Conservation (phyloP, 805 yeast species). For the Candida qinlingensis region DNA sequence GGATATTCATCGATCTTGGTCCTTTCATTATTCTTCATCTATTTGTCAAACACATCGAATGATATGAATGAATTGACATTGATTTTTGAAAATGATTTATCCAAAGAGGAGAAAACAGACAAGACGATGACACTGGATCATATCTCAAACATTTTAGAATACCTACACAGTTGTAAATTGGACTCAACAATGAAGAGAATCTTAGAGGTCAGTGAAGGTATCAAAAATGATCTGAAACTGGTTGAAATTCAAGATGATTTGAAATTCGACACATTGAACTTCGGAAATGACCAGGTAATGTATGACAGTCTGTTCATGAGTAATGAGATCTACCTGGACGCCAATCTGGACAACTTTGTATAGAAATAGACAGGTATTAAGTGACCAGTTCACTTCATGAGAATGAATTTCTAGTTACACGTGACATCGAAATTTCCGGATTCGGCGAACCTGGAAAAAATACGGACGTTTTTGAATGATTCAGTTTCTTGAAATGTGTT, state of each 20-base stretch:
- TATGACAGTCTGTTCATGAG: slow-evolving; percentile 22
- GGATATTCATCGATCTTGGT: slow-evolving; percentile 40
- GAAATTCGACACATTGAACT: slow-evolving; percentile 16
- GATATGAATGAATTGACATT: slow-evolving; percentile 14
- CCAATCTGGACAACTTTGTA: not conserved
- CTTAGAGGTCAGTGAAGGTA: slow-evolving; percentile 37
- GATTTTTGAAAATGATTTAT: slow-evolving; percentile 1
- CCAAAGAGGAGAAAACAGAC: slow-evolving; percentile 12
- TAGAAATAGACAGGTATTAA: not conserved
- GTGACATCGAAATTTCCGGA: not conserved
- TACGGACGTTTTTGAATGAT: not conserved
- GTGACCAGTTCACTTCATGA: not conserved
- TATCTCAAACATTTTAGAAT: slow-evolving; percentile 19
- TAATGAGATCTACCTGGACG: slow-evolving; percentile 24
- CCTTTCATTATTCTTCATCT: slow-evolving; percentile 35
- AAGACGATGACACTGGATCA: slow-evolving; percentile 17
- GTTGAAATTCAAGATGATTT: slow-evolving; percentile 24
- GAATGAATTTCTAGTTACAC: not conserved
- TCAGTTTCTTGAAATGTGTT: not conserved
- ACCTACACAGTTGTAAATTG: slow-evolving; percentile 23
- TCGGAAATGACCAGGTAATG: slow-evolving; percentile 17
- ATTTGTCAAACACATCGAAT: slow-evolving; percentile 22
- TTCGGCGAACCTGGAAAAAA: not conserved
- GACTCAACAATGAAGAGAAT: slow-evolving; percentile 40
- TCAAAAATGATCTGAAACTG: slow-evolving; percentile 37